Evolutionary conservation across 371 early-diverging fungal genomes (phyloP), one percentile per base, ranked within the genome.

Genomic region (Actinomortierella ambigua): DNA sequence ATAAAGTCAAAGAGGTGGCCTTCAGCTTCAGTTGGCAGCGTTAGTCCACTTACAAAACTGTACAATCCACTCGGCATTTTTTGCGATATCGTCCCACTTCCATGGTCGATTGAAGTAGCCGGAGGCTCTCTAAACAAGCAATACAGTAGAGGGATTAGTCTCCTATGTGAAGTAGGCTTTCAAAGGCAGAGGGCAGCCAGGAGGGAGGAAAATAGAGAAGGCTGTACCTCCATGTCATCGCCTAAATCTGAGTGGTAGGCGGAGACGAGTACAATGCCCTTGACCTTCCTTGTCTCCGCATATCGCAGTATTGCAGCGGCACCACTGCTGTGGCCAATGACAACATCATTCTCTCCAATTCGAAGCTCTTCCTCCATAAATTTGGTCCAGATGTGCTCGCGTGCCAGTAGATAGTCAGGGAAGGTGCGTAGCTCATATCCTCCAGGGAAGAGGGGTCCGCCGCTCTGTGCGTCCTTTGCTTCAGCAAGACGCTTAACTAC

Each of bases 71-170:
- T 50, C 40, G 14, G 70, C 46, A 17, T 77, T 77, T n/a, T 52
- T 18, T 15, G 68, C 57, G 8, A 77, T 77, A n/a, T 57, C 64
- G 26, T 70, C 68, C 77, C 75, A 77, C 46, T 77, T 55, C 78
- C 78, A 77, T 2, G 78, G 70, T 6, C 76, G 58, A 23, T 68
- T 65, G 47, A 77, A 75, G 52, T 77, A 77, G 41, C 69, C 78
- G 17, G 78, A 23, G 14, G 69, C 70, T 27, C 61, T 50, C 53
- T 61, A 23, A n/a, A 39, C 11, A 42, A 24, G 48, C 1, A 48
- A 48, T 5, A 24, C 3, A 55, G 41, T 13, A 28, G 2, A 18
- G 1, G 1, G 8, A 24, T 26, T 24, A 52, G 47, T 18, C 17
- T 34, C 15, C 1, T 11, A 4, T 6, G 17, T 7, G n/a, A 29